phyloP scores from a whole-genome alignment of 2,329 filamentous ascomycete genomes.

The Colletotrichum ledebouriae region DNA sequence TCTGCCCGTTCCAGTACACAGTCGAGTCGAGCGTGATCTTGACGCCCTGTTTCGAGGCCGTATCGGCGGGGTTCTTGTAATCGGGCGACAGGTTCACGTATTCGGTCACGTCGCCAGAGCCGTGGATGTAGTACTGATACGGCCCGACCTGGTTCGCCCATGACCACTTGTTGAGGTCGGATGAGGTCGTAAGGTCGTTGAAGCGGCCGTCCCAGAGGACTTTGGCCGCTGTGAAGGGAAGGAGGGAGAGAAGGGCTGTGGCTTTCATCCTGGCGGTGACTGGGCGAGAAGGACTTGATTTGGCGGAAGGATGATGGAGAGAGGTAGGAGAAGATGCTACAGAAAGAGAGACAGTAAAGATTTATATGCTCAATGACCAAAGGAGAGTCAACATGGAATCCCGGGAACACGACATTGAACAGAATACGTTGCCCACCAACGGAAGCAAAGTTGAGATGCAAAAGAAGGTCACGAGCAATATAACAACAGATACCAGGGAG shows the following conservation, averaged over 20 bases:
- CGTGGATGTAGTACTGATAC: slow-evolving; percentile 85
- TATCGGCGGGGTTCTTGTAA: slow-evolving; percentile 76
- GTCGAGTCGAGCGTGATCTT: slow-evolving; percentile 76
- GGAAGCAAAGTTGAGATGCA: not conserved
- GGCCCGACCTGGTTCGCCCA: slow-evolving; percentile 77
- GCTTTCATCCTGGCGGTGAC: slow-evolving; percentile 27
- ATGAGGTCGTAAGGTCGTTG: slow-evolving; percentile 68
- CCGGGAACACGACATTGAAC: slow-evolving; percentile 29
- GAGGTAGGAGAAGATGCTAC: not conserved
- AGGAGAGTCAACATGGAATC: not conserved
- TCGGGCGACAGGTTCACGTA: slow-evolving; percentile 73
- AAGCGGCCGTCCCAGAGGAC: slow-evolving; percentile 76
- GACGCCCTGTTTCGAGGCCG: slow-evolving; percentile 71
- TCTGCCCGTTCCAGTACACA: slow-evolving; percentile 79
- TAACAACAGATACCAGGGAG: slow-evolving; percentile 22
- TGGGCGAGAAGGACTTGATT: not conserved
- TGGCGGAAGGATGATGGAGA: not conserved
- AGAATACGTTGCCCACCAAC: slow-evolving; percentile 8
- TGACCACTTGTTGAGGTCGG: slow-evolving; percentile 72
- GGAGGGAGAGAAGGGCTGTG: slow-evolving; percentile 20
- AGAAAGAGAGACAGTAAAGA: not conserved
- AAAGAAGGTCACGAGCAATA: slow-evolving; percentile 31
- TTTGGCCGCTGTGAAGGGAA: slow-evolving; percentile 32
- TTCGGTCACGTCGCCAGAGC: slow-evolving; percentile 64
- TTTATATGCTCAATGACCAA: slow-evolving; percentile 2